Evolutionary conservation across 2,329 filamentous ascomycete species (phyloP), one percentile per base, ranked within the genome.

Genomic region (Ascosphaera apis): DNA sequence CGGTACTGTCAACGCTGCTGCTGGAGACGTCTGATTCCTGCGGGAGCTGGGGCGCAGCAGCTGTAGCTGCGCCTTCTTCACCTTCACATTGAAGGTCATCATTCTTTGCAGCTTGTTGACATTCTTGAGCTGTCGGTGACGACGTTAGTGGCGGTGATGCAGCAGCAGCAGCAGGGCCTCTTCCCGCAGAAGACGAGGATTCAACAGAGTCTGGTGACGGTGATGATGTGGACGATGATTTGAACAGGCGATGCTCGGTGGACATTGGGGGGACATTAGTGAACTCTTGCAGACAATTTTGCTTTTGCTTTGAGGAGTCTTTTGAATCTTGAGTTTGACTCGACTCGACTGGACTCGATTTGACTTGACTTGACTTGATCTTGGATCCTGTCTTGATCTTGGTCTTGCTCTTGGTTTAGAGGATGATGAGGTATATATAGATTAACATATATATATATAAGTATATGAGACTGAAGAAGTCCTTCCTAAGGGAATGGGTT

Each of bases 201-300:
- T 55, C 45, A 50, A 53, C 53, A 46, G 53, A 45, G 49, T 52
- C 56, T 49, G 55, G 52, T 52, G 53, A 50, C 53, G 53, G 52
- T 25, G 21, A 25, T 25, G 21, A 11, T 25, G 21, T 25, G 11
- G 21, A 25, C 21, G 21, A 25, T 25, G 21, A 5, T 25, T 25
- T 25, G 21, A 11, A 25, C 5, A 11, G 11, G 21, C 21, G 21
- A 25, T 25, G 21, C 5, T 25, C 21, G 39, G 50, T 59, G 57
- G 60, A 63, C 60, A 63, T 63, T 60, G 53, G 53, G 54, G 56
- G 53, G 50, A 61, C 60, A 63, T 63, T 59, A 56, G 58, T 57
- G 51, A n/a, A n/a, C n/a, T n/a, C n/a, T n/a, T n/a, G n/a, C n/a
- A n/a, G n/a, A n/a, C n/a, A n/a, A n/a, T n/a, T n/a, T n/a, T n/a